These are phyloP conservation scores for Acorus gramineus DNA, from an alignment of 106 monocot genomes.

Conservation along the genomic window DNA sequence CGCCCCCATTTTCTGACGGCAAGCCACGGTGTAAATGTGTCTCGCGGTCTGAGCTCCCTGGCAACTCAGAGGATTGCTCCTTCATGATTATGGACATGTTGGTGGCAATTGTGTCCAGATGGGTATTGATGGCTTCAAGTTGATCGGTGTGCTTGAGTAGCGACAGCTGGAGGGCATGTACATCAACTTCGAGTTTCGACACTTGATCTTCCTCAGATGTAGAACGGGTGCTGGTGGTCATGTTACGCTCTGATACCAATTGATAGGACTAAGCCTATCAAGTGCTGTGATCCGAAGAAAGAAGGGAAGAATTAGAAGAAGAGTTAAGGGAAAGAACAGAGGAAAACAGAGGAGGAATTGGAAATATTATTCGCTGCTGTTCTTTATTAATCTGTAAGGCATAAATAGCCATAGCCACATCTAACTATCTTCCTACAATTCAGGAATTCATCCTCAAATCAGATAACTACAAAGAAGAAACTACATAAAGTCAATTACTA, in stretches of 20 bases:
- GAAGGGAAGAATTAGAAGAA: not conserved
- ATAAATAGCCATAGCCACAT: not conserved
- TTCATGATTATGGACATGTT: not conserved
- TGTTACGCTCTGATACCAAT: not conserved
- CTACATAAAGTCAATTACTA: not conserved
- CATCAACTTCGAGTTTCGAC: not conserved
- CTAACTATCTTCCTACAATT: not conserved
- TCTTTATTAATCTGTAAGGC: not conserved
- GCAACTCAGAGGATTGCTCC: not conserved
- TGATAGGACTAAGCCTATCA: not conserved
- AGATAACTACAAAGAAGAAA: not conserved
- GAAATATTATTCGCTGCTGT: not conserved
- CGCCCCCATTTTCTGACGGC: not conserved
- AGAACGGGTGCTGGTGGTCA: not conserved
- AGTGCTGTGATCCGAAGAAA: not conserved
- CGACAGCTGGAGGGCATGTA: not conserved
- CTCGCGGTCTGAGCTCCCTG: not conserved
- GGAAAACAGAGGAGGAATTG: not conserved
- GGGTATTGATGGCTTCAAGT: not conserved
- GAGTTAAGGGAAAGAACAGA: not conserved
- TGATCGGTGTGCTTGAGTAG: not conserved
- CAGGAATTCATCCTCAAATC: not conserved
- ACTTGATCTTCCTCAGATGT: not conserved
- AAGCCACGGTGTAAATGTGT: not conserved
- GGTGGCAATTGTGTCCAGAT: not conserved